Evolutionary conservation across 495 filamentous ascomycete species (phyloP).

Genomic region (Penicillium ucsense): DNA sequence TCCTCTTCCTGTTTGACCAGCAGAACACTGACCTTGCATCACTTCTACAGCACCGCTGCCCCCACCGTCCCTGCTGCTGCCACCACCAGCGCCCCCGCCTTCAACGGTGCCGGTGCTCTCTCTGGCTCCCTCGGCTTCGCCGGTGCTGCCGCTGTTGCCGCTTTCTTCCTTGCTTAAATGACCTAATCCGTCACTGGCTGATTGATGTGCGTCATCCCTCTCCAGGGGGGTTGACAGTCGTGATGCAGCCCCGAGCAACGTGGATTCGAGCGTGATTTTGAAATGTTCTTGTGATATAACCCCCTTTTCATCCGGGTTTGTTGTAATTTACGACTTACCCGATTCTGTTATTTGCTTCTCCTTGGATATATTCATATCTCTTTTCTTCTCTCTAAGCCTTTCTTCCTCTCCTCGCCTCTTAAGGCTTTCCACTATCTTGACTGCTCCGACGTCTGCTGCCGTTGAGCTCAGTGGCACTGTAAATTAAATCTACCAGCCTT

Average conservation of each 20-base stretch:
- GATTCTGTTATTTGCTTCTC: constrained; percentile 20
- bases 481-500: too few species aligned
- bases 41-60: constrained; percentile 4
- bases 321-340: constrained; percentile 18
- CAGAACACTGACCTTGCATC: not conserved
- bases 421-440: constrained; percentile 14
- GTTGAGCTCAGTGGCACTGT: too few species aligned
- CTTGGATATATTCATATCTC: constrained; percentile 22
- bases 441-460: too few species aligned
- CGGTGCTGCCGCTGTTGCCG: constrained; percentile 39
- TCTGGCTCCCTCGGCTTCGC: constrained; percentile 40
- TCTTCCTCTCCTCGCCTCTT: constrained; percentile 20
- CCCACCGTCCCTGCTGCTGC: constrained; percentile 15
- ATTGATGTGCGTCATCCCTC: constrained; percentile 3
- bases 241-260: too few species aligned
- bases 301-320: constrained; percentile 10
- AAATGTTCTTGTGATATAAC: constrained; percentile 21
- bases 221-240: not conserved
- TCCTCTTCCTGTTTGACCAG: not conserved
- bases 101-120: constrained; percentile 40
- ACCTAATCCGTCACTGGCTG: constrained; percentile 21
- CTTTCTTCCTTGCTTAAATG: constrained; percentile 46
- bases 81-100: constrained; percentile 31
- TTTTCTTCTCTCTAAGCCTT: constrained; percentile 5
- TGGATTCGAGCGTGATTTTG: not conserved